Evolutionary conservation across 1,139 yeast species (phyloP), one percentile per base, ranked within the genome.

Genomic region (Pneumocystis jirovecii): DNA sequence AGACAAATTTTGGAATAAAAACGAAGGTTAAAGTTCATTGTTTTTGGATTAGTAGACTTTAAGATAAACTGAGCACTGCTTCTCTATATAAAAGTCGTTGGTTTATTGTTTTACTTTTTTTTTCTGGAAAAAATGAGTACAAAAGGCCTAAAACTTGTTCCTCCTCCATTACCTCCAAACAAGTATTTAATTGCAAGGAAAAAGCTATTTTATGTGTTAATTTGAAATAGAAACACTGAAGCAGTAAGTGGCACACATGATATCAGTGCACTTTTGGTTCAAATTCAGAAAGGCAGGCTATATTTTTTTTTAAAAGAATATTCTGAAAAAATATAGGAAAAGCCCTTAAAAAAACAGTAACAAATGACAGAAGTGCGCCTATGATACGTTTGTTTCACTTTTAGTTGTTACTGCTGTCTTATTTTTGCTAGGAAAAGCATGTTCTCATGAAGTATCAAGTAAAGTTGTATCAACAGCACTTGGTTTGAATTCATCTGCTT

Each of bases 301-400:
- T 50, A 50, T 25, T 25, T 50, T 3, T 31, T 12, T 25, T 45
- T 45, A 3, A 45, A 45, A 50, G 12, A 3, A 7, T 25, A 6
- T 50, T 25, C 25, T 50, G 21, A 25, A 19, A 25, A 50, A 50
- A 50, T 25, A 19, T 12, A 50, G 57, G 57, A 25, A 50, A 50
- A 50, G n/a, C 17, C 10, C 61, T 60, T 42, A 60, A 25, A 60
- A 60, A 60, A 15, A 60, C 61, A 1, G 19, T 42, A 21, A 60
- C 61, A 60, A 60, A 42, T 19, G 61, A 60, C 4, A 60, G 40
- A 60, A 60, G 61, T 19, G 61, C 61, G 2, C 61, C 61, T 25
- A 50, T 50, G 2, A 25, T 50, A 50, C 29, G 57, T 50, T 12
- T 12, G 29, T 25, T 15, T 25, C 1, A 21, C 21, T 4, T 50